Evolutionary conservation across 805 yeast species (phyloP).

Genomic region (Hanseniaspora vineae): DNA sequence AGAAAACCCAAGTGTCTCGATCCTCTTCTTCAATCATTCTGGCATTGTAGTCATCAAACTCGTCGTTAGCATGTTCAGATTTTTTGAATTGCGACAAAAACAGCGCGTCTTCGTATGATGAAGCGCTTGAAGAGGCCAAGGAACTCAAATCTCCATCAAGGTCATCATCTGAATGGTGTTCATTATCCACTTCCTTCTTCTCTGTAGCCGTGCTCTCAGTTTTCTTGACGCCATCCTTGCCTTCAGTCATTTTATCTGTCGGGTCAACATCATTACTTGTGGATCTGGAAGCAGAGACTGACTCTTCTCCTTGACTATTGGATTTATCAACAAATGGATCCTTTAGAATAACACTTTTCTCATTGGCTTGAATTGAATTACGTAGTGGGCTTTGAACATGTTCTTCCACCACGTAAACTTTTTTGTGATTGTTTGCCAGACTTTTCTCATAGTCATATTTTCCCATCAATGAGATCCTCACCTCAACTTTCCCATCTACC

Average conservation of each 20-base stretch:
- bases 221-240: slow-evolving; percentile 4
- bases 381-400: background rate
- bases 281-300: too few species aligned
- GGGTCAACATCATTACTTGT: too few species aligned
- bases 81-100: slow-evolving; percentile 31
- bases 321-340: too few species aligned
- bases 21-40: slow-evolving; percentile 10
- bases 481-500: slow-evolving; percentile 67
- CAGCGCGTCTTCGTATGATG: slow-evolving; percentile 31
- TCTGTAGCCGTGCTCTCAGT: slow-evolving; percentile 5
- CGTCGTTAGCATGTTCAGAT: slow-evolving; percentile 15
- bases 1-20: slow-evolving; percentile 26
- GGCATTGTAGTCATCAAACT: slow-evolving; percentile 8
- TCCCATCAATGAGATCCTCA: slow-evolving; percentile 50
- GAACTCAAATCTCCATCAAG: background rate
- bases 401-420: slow-evolving; percentile 32
- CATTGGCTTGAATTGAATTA: background rate
- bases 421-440: slow-evolving; percentile 25
- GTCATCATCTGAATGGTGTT: slow-evolving; percentile 5
- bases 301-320: too few species aligned
- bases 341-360: background rate
- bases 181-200: slow-evolving; percentile 7
- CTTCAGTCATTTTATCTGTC: too few species aligned
- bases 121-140: slow-evolving; percentile 6
- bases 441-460: slow-evolving; percentile 52